phyloP scores from a whole-genome alignment of 306 rosid genomes.

The Echinosophora koreensis region DNA sequence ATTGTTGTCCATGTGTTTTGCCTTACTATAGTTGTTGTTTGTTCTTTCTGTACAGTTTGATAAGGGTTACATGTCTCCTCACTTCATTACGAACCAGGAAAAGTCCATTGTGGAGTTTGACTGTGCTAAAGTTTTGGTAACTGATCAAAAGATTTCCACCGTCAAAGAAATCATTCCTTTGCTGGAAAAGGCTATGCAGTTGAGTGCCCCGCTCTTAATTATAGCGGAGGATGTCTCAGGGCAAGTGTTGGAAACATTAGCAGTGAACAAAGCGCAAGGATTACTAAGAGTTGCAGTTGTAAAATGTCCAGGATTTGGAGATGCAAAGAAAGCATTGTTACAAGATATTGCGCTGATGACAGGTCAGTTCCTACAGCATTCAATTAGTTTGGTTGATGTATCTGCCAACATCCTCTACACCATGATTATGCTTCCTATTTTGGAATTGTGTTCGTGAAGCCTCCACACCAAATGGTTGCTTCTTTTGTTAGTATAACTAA shows the following conservation, averaged over 20 bases:
- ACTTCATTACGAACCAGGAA: conserved; percentile 91
- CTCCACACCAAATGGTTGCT: not conserved
- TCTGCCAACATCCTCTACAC: conserved; percentile 42
- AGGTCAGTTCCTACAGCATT: conserved; percentile 59
- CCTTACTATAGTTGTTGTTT: conserved; percentile 22
- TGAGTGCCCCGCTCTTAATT: conserved; percentile 87
- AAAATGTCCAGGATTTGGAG: conserved; percentile 88
- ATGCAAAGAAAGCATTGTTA: conserved; percentile 81
- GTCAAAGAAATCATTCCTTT: conserved; percentile 85
- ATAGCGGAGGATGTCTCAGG: conserved; percentile 87
- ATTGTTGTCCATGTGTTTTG: conserved; percentile 11
- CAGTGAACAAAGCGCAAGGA: conserved; percentile 90
- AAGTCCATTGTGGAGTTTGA: conserved; percentile 90
- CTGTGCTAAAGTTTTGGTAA: conserved; percentile 83
- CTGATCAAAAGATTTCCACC: conserved; percentile 85
- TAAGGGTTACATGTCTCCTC: conserved; percentile 92
- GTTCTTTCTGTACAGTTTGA: conserved; percentile 70
- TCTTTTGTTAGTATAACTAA: conserved; percentile 16
- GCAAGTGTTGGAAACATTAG: conserved; percentile 80
- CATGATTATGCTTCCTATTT: conserved; percentile 33
- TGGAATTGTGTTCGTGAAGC: conserved; percentile 30
- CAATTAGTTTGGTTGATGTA: conserved; percentile 25
- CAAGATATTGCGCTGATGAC: conserved; percentile 98
- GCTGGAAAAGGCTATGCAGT: conserved; percentile 86
- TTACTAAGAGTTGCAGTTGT: conserved; percentile 85